Percentiles rank a stretch among this genome's conserved stretches.
phyloP scores from a whole-genome alignment of 345 rosid species.

The Balakata baccata region DNA sequence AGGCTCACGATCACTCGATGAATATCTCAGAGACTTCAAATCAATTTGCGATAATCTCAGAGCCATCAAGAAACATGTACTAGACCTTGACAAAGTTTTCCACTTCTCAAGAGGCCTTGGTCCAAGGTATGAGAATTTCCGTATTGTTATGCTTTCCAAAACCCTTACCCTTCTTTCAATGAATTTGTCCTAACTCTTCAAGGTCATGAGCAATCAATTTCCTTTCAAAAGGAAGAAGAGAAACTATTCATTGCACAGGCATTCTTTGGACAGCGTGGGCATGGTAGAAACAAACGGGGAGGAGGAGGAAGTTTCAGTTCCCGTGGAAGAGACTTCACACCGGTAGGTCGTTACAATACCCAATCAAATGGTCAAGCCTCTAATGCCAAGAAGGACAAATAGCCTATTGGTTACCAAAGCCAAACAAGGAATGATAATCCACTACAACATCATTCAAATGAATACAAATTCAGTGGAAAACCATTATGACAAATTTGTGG shows the following conservation, averaged over 20 bases:
- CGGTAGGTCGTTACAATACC: background rate
- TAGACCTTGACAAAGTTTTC: background rate
- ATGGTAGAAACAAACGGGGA: background rate
- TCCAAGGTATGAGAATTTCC: background rate
- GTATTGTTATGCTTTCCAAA: background rate
- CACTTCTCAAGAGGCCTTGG: background rate
- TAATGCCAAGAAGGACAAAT: background rate
- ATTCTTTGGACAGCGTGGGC: background rate
- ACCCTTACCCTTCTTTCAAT: slow-evolving; percentile 3
- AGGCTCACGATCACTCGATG: no score
- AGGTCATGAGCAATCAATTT: background rate
- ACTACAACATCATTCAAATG: no score
- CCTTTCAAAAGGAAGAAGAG: background rate
- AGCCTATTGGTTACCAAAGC: no score
- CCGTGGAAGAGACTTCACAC: background rate
- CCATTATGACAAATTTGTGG: background rate
- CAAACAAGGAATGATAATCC: no score
- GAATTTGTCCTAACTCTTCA: slow-evolving; percentile 1
- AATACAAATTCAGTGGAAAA: background rate
- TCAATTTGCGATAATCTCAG: background rate
- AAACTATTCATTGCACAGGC: background rate
- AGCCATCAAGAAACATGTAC: background rate
- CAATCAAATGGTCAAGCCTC: background rate
- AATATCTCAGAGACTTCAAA: no score
- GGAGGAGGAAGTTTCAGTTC: background rate